Evolutionary conservation across 768 basidiomycete species (phyloP), one percentile per base, ranked within the genome.

Genomic region (Collybiopsis luxurians): DNA sequence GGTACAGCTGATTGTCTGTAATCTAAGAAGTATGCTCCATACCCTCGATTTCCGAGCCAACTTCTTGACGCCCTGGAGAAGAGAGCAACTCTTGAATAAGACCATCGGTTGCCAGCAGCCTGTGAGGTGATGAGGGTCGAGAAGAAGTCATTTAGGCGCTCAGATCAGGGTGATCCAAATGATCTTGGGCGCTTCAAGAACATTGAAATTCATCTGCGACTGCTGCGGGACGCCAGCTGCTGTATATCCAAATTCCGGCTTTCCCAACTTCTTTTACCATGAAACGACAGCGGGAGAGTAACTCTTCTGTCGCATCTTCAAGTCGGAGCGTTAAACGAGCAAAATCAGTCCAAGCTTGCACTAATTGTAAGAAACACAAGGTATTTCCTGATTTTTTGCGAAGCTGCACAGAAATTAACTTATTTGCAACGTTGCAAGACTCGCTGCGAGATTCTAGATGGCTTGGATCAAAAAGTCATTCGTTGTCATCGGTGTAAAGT

Each of bases 1-100:
- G n/a, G n/a, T n/a, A n/a, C n/a, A n/a, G n/a, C n/a, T n/a, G n/a
- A n/a, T n/a, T n/a, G n/a, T n/a, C n/a, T n/a, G n/a, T n/a, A n/a
- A n/a, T n/a, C n/a, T n/a, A n/a, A n/a, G n/a, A n/a, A n/a, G n/a
- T n/a, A n/a, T n/a, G n/a, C 38, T 23, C 27, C 63, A 53, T 64
- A 74, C 79, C 79, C 67, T 79, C 74, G 30, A 81, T 71, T 64
- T 81, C 79, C 26, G 77, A 79, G 10, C 71, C 76, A 42, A 79
- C 73, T 28, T 67, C 51, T 61, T 79, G 77, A 44, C 67, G 66
- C 21, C 75, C 76, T 49, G 74, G 73, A 17, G 66, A 56, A 43
- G 72, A 62, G 10, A 64, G 65, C 19, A 79, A 70, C 6, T 69
- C 61, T 17, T 62, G 60, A 17, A 78, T 67, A 24, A 79, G 46